Conservation (phyloP, 2,329 filamentous ascomycete species). For the Neocucurbitaria cava region DNA sequence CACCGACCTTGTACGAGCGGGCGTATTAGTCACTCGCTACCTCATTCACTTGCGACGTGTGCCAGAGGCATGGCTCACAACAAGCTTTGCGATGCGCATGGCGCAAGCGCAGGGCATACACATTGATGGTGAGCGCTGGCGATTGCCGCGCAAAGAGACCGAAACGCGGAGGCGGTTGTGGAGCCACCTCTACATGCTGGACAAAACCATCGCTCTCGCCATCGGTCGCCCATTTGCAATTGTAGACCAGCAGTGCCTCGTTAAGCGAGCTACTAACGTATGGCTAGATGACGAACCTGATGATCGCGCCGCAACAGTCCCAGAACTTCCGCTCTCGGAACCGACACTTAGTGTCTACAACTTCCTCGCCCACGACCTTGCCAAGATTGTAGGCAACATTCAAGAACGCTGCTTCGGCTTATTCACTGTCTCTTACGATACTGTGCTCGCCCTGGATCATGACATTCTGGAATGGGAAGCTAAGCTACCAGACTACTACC, state of each 20-base stretch:
- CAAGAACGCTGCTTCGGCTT: constrained; percentile 51
- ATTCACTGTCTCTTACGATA: constrained; percentile 48
- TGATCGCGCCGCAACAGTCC: constrained; percentile 32
- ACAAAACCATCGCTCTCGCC: constrained; percentile 51
- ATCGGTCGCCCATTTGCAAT: constrained; percentile 52
- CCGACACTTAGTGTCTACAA: constrained; percentile 47
- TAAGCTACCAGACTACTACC: constrained; percentile 46
- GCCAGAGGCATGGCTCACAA: constrained; percentile 52
- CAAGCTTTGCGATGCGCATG: constrained; percentile 54
- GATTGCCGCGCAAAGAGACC: constrained; percentile 45
- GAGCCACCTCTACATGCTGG: constrained; percentile 51
- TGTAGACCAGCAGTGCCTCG: constrained; percentile 49
- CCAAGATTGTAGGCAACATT: constrained; percentile 49
- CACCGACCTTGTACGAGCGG: constrained; percentile 51
- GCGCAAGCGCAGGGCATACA: constrained; percentile 55
- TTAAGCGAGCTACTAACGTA: constrained; percentile 48
- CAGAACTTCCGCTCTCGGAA: constrained; percentile 33
- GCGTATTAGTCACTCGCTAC: constrained; percentile 51
- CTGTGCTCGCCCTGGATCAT: constrained; percentile 46
- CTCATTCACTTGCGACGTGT: constrained; percentile 50
- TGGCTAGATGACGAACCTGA: constrained; percentile 48
- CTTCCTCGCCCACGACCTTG: constrained; percentile 42
- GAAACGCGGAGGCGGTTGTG: constrained; percentile 51
- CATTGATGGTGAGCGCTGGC: constrained; percentile 52
- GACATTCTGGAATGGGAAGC: constrained; percentile 45